Evolutionary conservation across 2,329 filamentous ascomycete species (phyloP), one percentile per base, ranked within the genome.

Genomic region (Diaporthe sp.): DNA sequence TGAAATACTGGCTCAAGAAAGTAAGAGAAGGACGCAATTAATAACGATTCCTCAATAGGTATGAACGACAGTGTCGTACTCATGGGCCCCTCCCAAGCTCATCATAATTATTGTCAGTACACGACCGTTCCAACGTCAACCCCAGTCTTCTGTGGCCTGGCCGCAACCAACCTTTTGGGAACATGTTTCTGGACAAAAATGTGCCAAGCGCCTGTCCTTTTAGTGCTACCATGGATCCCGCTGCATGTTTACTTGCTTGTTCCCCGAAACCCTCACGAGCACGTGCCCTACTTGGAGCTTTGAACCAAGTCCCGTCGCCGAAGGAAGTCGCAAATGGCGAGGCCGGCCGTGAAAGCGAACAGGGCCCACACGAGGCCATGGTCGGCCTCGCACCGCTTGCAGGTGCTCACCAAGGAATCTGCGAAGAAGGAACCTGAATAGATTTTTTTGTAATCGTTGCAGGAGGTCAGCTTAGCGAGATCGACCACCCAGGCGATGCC

Each of bases 381-480:
- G 2, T 53, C 57, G 7, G 55, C 70, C 17, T 42, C 28, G 44
- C 31, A 28, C 2, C 9, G 57, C 57, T 8, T 61, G 57, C 70
- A 62, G n/a, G n/a, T 2, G 15, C 28, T n/a, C 34, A 1, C 5
- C 25, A 9, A 1, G 55, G 1, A 1, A n/a, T 34, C 28, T 4
- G 1, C 22, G 25, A 0, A 31, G 0, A 2, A 19, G 19, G 1
- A n/a, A n/a, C 7, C 3, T 4, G 46, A n/a, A n/a, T n/a, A 49
- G 4, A 12, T 3, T 6, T 19, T 4, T 17, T 57, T 7, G 2
- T 10, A 1, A 2, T 22, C 7, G 28, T 17, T 12, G 55, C 55
- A 58, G 31, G 28, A 12, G 6, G 0, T 0, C 25, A 25, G 2
- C 4, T 5, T 42, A 3, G 25, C 25, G 5, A 31, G 12, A 3